These are phyloP conservation scores for Climacium dendroides DNA, from an alignment of 225 moss, liverwort and hornwort species.

Conservation along the genomic window DNA sequence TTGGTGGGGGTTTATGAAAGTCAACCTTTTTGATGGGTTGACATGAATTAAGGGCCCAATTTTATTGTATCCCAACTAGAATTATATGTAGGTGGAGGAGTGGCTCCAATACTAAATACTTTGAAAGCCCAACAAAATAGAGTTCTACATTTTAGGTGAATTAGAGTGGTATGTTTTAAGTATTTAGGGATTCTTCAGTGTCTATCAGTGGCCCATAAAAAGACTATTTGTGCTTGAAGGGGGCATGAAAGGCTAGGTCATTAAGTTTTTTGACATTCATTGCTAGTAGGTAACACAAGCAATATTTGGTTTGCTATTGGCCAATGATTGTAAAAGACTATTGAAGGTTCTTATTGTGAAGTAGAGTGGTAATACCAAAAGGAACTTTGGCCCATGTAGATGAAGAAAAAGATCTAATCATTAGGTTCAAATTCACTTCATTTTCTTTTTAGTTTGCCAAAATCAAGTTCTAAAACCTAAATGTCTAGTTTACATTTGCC, in stretches of 20 bases:
- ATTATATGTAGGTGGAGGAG: background rate
- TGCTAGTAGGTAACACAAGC: rapidly evolving
- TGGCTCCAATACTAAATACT: background rate
- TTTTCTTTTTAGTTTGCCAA: background rate
- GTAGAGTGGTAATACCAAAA: background rate
- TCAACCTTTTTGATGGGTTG: background rate
- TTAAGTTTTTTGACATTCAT: background rate
- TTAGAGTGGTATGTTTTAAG: background rate
- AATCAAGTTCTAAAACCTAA: rapidly evolving
- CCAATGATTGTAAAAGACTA: background rate
- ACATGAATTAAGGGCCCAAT: background rate
- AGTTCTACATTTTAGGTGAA: background rate
- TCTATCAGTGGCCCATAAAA: rapidly evolving
- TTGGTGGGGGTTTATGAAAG: too few species aligned
- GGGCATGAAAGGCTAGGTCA: background rate
- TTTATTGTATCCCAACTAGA: background rate
- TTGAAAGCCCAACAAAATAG: background rate
- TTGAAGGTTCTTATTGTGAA: rapidly evolving
- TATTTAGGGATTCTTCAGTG: background rate
- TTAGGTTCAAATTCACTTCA: background rate
- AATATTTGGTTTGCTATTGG: background rate
- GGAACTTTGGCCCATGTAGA: background rate
- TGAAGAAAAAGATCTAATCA: background rate
- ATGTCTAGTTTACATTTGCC: background rate
- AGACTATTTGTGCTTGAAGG: background rate